Evolutionary conservation across 345 rosid species (phyloP).

Genomic region (Carallia brachiata): DNA sequence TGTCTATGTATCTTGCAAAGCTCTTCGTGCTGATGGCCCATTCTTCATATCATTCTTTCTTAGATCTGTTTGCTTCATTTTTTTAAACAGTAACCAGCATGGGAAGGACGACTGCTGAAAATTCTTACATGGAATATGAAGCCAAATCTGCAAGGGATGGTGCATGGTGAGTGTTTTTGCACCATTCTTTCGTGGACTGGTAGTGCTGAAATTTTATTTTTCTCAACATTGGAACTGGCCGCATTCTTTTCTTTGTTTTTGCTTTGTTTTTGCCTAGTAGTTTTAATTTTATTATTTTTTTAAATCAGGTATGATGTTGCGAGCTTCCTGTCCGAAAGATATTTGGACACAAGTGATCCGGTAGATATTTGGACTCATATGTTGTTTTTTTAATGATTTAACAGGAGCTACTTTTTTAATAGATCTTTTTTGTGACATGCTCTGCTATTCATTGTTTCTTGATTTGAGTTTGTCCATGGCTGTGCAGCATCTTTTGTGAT

Average conservation of each 20-base stretch:
- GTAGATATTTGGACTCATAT: conserved; percentile 30
- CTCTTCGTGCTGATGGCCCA: neutral
- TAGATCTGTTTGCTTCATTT: conserved; percentile 12
- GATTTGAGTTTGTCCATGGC: neutral
- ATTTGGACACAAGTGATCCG: conserved; percentile 71
- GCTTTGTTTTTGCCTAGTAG: neutral
- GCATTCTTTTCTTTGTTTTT: neutral
- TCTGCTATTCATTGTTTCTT: neutral
- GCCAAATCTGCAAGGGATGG: conserved; percentile 97
- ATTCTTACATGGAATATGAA: conserved; percentile 77
- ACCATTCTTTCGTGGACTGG: conserved; percentile 11
- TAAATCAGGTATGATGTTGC: conserved; percentile 80
- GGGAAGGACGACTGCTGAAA: conserved; percentile 61
- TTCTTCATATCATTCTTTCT: conserved; percentile 4
- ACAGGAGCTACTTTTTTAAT: neutral
- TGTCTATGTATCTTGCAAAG: neutral
- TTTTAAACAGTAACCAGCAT: conserved; percentile 40
- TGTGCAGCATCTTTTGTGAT: neutral
- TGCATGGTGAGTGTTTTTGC: conserved; percentile 68
- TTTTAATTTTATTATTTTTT: conserved; percentile 11
- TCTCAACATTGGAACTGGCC: neutral
- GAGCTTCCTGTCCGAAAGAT: conserved; percentile 64
- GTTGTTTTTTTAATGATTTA: neutral
- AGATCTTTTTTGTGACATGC: neutral
- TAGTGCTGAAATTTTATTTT: neutral